phyloP scores from a whole-genome alignment of 1,139 yeast genomes.

The Protomyces inouyei region DNA sequence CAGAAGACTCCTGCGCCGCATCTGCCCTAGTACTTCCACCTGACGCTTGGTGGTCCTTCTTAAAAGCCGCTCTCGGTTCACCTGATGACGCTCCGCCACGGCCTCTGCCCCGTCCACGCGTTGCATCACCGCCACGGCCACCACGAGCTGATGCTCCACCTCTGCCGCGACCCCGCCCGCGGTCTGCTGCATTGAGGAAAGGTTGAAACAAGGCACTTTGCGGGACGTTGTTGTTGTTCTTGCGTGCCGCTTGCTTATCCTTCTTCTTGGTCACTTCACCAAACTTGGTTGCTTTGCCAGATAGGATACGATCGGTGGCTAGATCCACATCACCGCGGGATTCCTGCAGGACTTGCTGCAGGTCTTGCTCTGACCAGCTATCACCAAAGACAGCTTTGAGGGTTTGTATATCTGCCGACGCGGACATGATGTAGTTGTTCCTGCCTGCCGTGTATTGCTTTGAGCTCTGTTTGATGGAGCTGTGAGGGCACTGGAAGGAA shows the following conservation, averaged over 20 bases:
- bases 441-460: no score
- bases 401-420: not conserved
- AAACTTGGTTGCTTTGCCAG: conserved; percentile 20
- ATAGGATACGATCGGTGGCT: conserved; percentile 15
- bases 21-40: not conserved
- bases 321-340: conserved; percentile 23
- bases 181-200: not conserved
- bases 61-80: not conserved
- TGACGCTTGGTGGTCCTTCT: not conserved
- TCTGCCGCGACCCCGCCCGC: conserved; percentile 18
- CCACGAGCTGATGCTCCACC: conserved; percentile 22
- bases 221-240: not conserved
- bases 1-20: not conserved
- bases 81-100: conserved; percentile 17
- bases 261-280: conserved; percentile 25
- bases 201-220: not conserved
- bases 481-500: no score
- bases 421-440: not conserved
- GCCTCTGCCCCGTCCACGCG: conserved; percentile 21
- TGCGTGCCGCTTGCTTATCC: conserved; percentile 10
- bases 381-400: not conserved
- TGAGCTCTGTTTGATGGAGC: no score
- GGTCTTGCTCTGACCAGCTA: conserved; percentile 22
- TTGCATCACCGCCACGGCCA: conserved; percentile 16
- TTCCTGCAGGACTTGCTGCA: conserved; percentile 10